Percentiles rank a stretch among this genome's conserved stretches.
Evolutionary conservation across 495 filamentous ascomycete genomes (phyloP).

Genomic region (Aspergillus egyptiacus): DNA sequence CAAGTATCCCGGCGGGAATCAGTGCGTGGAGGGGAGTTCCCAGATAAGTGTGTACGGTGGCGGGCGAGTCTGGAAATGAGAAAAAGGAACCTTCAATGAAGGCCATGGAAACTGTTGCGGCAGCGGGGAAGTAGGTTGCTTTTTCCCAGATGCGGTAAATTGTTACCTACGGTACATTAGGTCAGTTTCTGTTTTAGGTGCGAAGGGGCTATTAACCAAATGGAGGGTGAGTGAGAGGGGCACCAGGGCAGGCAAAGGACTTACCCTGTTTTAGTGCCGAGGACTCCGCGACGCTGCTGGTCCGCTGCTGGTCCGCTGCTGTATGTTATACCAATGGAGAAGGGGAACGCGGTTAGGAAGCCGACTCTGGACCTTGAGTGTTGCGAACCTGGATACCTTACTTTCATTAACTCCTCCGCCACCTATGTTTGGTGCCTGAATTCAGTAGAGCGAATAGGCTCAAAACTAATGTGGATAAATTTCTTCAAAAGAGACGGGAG

Average conservation of each 20-base stretch:
- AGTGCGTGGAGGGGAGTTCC: slow-evolving; percentile 25
- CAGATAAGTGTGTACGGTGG: slow-evolving; percentile 16
- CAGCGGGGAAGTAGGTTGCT: slow-evolving; percentile 26
- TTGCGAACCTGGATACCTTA: too few relatives aligned
- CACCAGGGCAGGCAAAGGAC: neutral
- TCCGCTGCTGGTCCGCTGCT: too few relatives aligned
- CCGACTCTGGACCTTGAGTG: too few relatives aligned
- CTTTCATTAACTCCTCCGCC: too few relatives aligned
- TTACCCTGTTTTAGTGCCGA: slow-evolving; percentile 25
- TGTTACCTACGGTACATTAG: too few relatives aligned
- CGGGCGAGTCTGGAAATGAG: slow-evolving; percentile 17
- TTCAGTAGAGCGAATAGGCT: too few relatives aligned
- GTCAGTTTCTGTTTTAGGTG: too few relatives aligned
- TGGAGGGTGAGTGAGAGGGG: too few relatives aligned
- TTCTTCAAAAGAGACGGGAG: too few relatives aligned
- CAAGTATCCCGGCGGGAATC: slow-evolving; percentile 21
- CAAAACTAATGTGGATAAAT: too few relatives aligned
- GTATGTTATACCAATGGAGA: slow-evolving; percentile 28
- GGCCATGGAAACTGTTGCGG: slow-evolving; percentile 28
- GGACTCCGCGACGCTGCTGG: slow-evolving; percentile 18
- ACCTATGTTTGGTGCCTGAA: too few relatives aligned
- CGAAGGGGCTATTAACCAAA: too few relatives aligned
- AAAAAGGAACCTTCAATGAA: slow-evolving; percentile 28
- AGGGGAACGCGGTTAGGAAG: slow-evolving; percentile 30
- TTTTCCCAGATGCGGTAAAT: slow-evolving; percentile 30